Evolutionary conservation across 306 rosid species (phyloP).

Genomic region (Corylus heterophylla): DNA sequence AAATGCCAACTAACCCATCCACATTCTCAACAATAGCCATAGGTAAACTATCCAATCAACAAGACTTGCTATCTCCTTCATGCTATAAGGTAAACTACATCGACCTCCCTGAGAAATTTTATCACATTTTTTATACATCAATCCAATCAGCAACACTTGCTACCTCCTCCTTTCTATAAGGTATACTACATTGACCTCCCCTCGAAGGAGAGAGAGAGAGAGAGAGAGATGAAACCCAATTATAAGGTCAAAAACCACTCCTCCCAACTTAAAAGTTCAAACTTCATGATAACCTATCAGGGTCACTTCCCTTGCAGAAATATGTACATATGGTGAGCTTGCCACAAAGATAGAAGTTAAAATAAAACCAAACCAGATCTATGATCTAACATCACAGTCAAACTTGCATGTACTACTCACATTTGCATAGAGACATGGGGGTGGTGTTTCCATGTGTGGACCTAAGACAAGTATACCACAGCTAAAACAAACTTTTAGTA

Average conservation of each 20-base stretch:
- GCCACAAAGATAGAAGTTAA: slow-evolving; percentile 3
- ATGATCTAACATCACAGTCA: not conserved
- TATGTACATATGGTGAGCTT: not conserved
- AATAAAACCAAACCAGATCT: not conserved
- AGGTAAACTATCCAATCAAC: too few relatives aligned
- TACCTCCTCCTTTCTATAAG: too few relatives aligned
- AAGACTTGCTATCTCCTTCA: too few relatives aligned
- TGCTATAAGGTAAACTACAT: too few relatives aligned
- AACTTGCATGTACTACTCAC: not conserved
- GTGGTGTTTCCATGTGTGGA: not conserved
- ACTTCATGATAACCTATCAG: not conserved
- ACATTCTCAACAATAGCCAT: too few relatives aligned
- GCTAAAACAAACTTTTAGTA: not conserved
- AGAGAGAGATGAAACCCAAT: not conserved
- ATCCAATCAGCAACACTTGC: too few relatives aligned
- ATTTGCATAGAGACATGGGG: not conserved
- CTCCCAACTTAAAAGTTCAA: not conserved
- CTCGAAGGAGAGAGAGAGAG: not conserved
- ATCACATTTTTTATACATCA: too few relatives aligned
- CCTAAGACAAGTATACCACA: not conserved
- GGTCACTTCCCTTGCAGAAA: not conserved
- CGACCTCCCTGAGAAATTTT: too few relatives aligned
- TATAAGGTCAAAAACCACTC: not conserved
- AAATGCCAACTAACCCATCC: too few relatives aligned
- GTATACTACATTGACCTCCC: too few relatives aligned